Conservation (phyloP, 768 basidiomycete genomes). For the Leccinum boreale region DNA sequence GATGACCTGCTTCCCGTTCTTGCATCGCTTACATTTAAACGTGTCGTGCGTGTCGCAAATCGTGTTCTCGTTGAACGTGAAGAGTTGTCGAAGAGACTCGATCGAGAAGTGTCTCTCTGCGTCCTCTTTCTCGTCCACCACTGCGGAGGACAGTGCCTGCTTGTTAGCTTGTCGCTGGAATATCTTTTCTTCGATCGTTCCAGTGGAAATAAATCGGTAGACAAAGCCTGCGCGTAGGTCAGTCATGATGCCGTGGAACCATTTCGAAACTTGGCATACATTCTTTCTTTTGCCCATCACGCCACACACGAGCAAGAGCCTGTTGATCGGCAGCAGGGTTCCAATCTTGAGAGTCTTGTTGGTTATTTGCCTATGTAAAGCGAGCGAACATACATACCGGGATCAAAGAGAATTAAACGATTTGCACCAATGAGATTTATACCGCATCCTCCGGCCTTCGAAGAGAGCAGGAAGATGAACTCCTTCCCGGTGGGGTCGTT, state of each 20-base stretch:
- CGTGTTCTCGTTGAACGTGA: conserved; percentile 85
- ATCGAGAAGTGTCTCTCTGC: conserved; percentile 92
- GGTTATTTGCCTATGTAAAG: background rate
- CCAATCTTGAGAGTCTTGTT: conserved; percentile 64
- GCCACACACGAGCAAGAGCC: conserved; percentile 97
- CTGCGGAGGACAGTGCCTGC: conserved; percentile 95
- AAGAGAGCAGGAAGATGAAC: conserved; percentile 91
- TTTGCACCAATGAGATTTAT: conserved; percentile 98
- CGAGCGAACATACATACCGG: conserved; percentile 49
- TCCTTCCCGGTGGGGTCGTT: conserved; percentile 92
- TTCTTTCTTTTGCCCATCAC: conserved; percentile 99
- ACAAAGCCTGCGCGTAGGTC: conserved; percentile 70
- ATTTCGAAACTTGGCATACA: conserved; percentile 52
- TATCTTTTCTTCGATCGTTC: conserved; percentile 98
- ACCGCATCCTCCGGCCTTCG: conserved; percentile 94
- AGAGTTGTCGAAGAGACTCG: conserved; percentile 85
- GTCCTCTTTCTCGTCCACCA: conserved; percentile 96
- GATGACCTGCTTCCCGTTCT: conserved; percentile 75
- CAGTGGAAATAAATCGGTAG: conserved; percentile 95
- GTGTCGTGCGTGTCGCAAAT: conserved; percentile 95
- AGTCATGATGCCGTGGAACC: background rate
- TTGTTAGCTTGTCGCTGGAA: conserved; percentile 97
- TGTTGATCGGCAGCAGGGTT: conserved; percentile 99
- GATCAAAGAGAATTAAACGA: conserved; percentile 92
- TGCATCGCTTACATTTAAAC: conserved; percentile 94